Conservation (phyloP, 768 basidiomycete genomes). For the Rhodosporidiobolus odoratus region DNA sequence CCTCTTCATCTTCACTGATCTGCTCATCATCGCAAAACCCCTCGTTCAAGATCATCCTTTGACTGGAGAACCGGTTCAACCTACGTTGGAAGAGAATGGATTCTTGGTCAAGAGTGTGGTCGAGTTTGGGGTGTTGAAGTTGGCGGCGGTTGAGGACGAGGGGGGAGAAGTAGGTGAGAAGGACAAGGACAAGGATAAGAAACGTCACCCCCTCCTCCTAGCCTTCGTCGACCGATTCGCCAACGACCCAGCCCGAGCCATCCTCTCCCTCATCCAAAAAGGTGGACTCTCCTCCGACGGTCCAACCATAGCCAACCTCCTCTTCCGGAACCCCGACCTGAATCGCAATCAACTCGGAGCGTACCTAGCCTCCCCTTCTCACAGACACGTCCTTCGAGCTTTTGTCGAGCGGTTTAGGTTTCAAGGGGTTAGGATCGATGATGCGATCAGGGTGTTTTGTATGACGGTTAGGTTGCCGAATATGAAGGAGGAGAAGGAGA, state of each 20-base stretch:
- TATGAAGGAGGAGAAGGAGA: conserved; percentile 55
- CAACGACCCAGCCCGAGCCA: conserved; percentile 72
- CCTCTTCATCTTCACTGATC: conserved; percentile 93
- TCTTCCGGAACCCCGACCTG: conserved; percentile 74
- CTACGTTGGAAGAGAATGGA: conserved; percentile 61
- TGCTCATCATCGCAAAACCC: conserved; percentile 89
- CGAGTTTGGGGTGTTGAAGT: conserved; percentile 53
- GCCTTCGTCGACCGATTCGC: conserved; percentile 74
- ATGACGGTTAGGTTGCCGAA: conserved; percentile 67
- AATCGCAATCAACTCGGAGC: conserved; percentile 77
- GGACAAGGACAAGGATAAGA: conserved; percentile 9
- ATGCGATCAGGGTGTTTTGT: conserved; percentile 81
- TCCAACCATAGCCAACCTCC: conserved; percentile 62
- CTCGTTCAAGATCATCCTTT: conserved; percentile 57
- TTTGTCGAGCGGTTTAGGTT: conserved; percentile 87
- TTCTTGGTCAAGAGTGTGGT: conserved; percentile 88
- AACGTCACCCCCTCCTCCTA: conserved; percentile 58
- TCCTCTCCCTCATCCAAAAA: conserved; percentile 63
- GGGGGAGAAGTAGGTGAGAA: conserved; percentile 3
- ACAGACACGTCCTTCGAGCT: conserved; percentile 68
- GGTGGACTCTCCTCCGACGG: conserved; percentile 60
- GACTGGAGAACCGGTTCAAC: conserved; percentile 53
- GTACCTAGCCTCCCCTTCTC: conserved; percentile 68
- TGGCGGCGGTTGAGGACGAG: conserved; percentile 42
- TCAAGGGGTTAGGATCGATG: conserved; percentile 73